These are phyloP conservation scores for Platanus orientalis DNA, from an alignment of 164 flowering plant species.

Conservation along the genomic window DNA sequence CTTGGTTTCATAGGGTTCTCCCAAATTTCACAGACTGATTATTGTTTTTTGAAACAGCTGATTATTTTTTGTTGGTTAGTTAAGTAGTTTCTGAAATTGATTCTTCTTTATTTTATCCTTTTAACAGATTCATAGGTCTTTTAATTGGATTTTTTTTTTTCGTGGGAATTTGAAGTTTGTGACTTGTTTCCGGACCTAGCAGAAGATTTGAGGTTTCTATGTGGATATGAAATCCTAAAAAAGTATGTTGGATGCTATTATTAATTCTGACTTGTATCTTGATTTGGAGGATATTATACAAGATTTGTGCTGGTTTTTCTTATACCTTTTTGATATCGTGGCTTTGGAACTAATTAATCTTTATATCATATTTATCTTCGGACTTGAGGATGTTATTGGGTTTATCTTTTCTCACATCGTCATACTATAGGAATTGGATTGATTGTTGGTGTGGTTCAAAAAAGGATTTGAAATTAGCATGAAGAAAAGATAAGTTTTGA, in stretches of 20 bases:
- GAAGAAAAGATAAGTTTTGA: neutral
- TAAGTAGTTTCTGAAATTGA: too few relatives aligned
- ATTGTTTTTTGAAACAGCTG: too few relatives aligned
- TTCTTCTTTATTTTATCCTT: too few relatives aligned
- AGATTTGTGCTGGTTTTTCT: constrained; percentile 22
- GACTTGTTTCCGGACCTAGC: too few relatives aligned
- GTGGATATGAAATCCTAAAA: constrained; percentile 1
- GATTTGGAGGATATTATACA: constrained; percentile 9
- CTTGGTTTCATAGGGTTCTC: too few relatives aligned
- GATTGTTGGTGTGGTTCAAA: neutral
- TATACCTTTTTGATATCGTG: constrained; percentile 23
- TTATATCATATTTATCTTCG: constrained; percentile 12
- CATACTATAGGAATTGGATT: constrained; percentile 5
- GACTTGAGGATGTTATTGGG: constrained; percentile 16
- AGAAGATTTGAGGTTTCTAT: neutral
- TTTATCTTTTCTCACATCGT: constrained; percentile 12
- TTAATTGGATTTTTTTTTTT: too few relatives aligned
- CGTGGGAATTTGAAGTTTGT: too few relatives aligned
- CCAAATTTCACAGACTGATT: too few relatives aligned
- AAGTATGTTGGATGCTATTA: constrained; percentile 24
- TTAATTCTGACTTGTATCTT: constrained; percentile 19
- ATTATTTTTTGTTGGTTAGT: too few relatives aligned
- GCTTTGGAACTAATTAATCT: constrained; percentile 7
- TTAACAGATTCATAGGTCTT: too few relatives aligned
- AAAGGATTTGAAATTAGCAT: neutral